Evolutionary conservation across 352 stramenopile species (phyloP).

Genomic region (Globisporangium barbulae): DNA sequence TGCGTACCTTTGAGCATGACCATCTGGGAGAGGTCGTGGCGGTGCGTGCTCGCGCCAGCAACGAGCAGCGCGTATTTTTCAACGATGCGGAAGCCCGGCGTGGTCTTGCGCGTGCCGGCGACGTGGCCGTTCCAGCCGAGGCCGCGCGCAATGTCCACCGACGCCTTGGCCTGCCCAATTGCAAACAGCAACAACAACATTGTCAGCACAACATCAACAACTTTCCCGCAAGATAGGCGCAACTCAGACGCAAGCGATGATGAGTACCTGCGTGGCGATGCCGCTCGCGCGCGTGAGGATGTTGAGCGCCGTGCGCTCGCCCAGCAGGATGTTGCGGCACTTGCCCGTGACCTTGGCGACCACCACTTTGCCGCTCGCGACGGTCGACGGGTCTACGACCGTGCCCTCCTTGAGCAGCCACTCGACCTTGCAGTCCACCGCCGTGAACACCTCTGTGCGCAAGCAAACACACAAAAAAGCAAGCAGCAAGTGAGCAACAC

Average conservation of each 20-base stretch:
- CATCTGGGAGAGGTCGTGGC: slow-evolving; percentile 98
- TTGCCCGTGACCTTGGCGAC: slow-evolving; percentile 94
- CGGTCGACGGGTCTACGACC: slow-evolving; percentile 37
- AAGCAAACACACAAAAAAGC: not conserved
- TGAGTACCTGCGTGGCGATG: slow-evolving; percentile 83
- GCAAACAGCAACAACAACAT: not conserved
- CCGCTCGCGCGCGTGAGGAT: slow-evolving; percentile 95
- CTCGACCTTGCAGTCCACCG: slow-evolving; percentile 89
- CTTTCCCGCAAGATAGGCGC: not conserved
- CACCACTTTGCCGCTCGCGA: slow-evolving; percentile 75
- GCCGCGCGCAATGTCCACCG: slow-evolving; percentile 57
- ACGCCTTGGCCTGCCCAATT: slow-evolving; percentile 31
- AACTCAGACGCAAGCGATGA: not conserved
- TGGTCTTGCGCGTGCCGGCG: slow-evolving; percentile 98
- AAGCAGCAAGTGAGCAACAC: not conserved
- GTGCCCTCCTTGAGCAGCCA: slow-evolving; percentile 86
- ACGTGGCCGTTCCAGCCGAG: slow-evolving; percentile 92
- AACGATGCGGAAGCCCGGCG: slow-evolving; percentile 96
- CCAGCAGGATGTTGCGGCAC: slow-evolving; percentile 92
- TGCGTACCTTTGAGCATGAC: slow-evolving; percentile 96
- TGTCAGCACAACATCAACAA: not conserved
- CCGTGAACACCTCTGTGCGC: slow-evolving; percentile 86
- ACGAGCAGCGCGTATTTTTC: slow-evolving; percentile 99
- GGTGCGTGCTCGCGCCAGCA: slow-evolving; percentile 91
- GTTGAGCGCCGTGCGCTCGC: slow-evolving; percentile 97